Percentiles rank a stretch among this genome's conserved stretches.
These are phyloP conservation scores for Trametopsis cervina DNA, from an alignment of 768 basidiomycete genomes.

Conservation along the genomic window DNA sequence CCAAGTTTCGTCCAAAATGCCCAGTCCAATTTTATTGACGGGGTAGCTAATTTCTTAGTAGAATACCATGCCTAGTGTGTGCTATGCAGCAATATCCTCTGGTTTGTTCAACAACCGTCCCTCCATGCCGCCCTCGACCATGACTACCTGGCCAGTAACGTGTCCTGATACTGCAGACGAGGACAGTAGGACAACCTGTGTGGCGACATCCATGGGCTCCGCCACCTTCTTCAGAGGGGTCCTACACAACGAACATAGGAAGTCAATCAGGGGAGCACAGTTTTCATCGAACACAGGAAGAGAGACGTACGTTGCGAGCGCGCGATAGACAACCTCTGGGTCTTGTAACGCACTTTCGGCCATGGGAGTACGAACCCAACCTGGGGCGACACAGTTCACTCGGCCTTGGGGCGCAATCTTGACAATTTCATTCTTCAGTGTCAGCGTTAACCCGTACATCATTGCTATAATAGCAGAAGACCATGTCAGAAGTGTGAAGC, in stretches of 20 bases:
- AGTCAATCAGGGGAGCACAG: not conserved
- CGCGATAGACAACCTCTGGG: conserved; percentile 44
- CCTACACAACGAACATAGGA: conserved; percentile 25
- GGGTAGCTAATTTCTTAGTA: no score
- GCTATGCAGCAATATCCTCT: conserved; percentile 26
- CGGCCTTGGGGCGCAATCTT: conserved; percentile 62
- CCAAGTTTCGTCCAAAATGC: no score
- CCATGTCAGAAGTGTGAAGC: no score
- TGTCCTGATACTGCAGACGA: conserved; percentile 61
- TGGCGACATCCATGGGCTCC: conserved; percentile 53
- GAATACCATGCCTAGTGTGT: not conserved
- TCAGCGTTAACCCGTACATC: conserved; percentile 65
- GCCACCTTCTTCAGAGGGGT: conserved; percentile 68
- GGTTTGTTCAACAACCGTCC: conserved; percentile 44
- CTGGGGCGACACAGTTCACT: conserved; percentile 63
- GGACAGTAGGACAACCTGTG: conserved; percentile 54
- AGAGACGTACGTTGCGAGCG: conserved; percentile 57
- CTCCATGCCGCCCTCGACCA: conserved; percentile 79
- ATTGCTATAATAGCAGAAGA: conserved; percentile 34
- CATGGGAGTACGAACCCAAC: conserved; percentile 53
- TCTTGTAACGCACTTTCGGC: conserved; percentile 51
- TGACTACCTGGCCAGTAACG: conserved; percentile 60
- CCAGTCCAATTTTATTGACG: no score
- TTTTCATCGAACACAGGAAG: not conserved
- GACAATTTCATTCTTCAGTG: conserved; percentile 78